A percentile compares a stretch with the other conserved stretches of the same genome.
Conservation (phyloP, 1,284 basidiomycete species). For the Testicularia cyperi region DNA sequence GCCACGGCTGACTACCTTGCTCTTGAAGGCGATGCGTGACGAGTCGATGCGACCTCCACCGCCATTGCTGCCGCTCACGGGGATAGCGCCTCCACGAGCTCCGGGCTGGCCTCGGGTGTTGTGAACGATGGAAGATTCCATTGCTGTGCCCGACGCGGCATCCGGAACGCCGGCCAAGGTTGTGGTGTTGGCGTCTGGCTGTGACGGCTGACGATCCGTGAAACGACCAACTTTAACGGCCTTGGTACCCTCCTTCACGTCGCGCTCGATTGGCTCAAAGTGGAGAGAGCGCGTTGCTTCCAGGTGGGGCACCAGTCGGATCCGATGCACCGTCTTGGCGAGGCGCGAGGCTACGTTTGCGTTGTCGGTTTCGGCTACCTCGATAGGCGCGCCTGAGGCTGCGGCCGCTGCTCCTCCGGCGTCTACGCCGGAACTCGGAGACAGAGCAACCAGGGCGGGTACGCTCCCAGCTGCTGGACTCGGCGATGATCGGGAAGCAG, state of each 20-base stretch:
- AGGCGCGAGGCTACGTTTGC: constrained; percentile 6
- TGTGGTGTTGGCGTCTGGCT: constrained; percentile 9
- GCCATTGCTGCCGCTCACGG: constrained; percentile 65
- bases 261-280: constrained; percentile 88
- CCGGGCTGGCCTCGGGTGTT: constrained; percentile 21
- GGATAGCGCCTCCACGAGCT: constrained; percentile 33
- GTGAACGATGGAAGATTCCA: constrained; percentile 54
- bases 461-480: neutral
- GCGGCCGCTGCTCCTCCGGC: neutral
- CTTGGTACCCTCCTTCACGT: constrained; percentile 65
- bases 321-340: constrained; percentile 61
- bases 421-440: too few relatives aligned
- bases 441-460: neutral
- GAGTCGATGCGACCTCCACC: constrained; percentile 48
- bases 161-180: neutral
- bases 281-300: constrained; percentile 84
- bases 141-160: neutral
- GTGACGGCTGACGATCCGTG: constrained; percentile 67
- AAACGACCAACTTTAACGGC: constrained; percentile 86
- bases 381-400: neutral
- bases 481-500: neutral
- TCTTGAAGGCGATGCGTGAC: constrained; percentile 77
- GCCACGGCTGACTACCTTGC: constrained; percentile 88
- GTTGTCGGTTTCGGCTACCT: neutral
- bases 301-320: constrained; percentile 88